Conservation (phyloP, 1,284 basidiomycete genomes). For the Amylostereum areolatum region DNA sequence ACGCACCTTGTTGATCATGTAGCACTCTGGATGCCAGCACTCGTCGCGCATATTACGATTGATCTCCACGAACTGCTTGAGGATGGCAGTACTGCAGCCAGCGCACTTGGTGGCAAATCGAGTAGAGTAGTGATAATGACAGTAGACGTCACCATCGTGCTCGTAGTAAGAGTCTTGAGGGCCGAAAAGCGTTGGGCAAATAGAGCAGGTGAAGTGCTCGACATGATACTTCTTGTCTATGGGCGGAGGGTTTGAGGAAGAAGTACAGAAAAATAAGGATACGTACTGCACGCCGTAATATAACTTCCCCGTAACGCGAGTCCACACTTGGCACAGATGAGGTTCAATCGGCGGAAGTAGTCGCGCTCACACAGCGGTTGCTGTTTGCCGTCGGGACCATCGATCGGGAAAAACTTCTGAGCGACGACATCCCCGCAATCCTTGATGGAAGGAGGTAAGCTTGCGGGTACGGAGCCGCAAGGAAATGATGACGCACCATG, state of each 20-base stretch:
- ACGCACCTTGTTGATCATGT: conserved; percentile 97
- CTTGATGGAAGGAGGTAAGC: conserved; percentile 34
- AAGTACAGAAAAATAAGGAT: conserved; percentile 11
- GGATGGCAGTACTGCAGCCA: conserved; percentile 95
- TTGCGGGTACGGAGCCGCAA: conserved; percentile 7
- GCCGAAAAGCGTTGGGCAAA: conserved; percentile 94
- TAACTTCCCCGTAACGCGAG: conserved; percentile 95
- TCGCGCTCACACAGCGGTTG: conserved; percentile 96
- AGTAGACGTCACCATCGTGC: conserved; percentile 93
- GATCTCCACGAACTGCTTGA: conserved; percentile 99
- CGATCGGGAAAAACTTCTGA: conserved; percentile 98
- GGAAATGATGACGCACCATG: conserved; percentile 53
- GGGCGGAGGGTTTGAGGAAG: conserved; percentile 12
- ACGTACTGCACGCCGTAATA: conserved; percentile 97
- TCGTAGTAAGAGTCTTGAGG: conserved; percentile 99
- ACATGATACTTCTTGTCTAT: conserved; percentile 98
- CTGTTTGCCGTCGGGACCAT: conserved; percentile 79
- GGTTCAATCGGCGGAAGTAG: conserved; percentile 93
- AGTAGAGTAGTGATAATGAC: conserved; percentile 98
- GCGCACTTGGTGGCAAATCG: conserved; percentile 98
- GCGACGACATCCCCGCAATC: conserved; percentile 97
- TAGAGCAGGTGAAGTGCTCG: conserved; percentile 98
- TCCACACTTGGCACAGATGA: conserved; percentile 95
- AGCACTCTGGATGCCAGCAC: conserved; percentile 99
- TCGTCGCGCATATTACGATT: conserved; percentile 97